Evolutionary conservation across 495 filamentous ascomycete species (phyloP), one percentile per base, ranked within the genome.

Genomic region (Penicillium cosmopolitanum): DNA sequence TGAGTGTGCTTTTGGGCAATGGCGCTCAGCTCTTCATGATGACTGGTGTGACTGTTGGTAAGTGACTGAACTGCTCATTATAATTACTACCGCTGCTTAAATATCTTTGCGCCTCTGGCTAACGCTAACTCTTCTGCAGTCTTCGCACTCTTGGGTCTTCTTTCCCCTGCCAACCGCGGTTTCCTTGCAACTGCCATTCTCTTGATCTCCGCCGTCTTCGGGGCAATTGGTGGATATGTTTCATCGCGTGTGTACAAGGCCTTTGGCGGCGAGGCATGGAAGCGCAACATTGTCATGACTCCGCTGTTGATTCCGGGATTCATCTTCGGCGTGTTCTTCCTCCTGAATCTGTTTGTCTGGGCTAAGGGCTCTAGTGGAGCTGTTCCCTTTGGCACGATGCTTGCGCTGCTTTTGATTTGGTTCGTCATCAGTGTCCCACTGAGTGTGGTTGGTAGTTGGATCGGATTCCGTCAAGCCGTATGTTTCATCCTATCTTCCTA

Each of bases 1-100:
- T 98, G 19, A 91, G 92, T 69, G 80, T 98, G 13, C 82, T 98
- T 66, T 82, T 97, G 50, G 95, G 95, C 35, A 98, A 95, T 69
- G 95, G 95, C 23, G 90, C 92, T 38, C 95, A 98, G 75, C 84
- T 98, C 12, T 97, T 98, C 71, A 93, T 95, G 76, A 98, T 98
- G 95, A 89, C 92, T 16, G 95, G 93, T 33, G 88, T 90, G 58
- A 97, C 96, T 48, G 96, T 98, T 67, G 69, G 77, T 79, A 73
- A 53, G 74, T 72, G 28, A 4, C 12, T 28, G 19, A 13, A 5
- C n/a, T n/a, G 15, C 21, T 51, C 55, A 21, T 21, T 4, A 35
- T 36, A 6, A 43, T 25, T 15, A 38, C 35, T 23, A 34, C 23
- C 23, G 23, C 23, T 23, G 5, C 28, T 15, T 47, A 1, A 15